phyloP scores from a whole-genome alignment of 2,329 filamentous ascomycete genomes.

The Phoma herbarum region DNA sequence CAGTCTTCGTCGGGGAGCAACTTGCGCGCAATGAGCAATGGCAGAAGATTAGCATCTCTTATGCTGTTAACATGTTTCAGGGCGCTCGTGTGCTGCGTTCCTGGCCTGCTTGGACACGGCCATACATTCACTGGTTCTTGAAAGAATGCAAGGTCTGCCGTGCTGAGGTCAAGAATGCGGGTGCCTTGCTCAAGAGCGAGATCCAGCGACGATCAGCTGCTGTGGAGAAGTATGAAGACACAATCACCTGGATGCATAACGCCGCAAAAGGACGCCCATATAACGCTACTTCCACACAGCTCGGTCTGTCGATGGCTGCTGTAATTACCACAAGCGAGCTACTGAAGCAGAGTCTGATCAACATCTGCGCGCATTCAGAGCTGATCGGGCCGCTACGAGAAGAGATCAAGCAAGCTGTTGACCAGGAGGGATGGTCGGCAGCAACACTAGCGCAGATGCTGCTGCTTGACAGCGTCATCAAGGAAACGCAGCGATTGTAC shows the following conservation, averaged over 20 bases:
- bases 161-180: neutral
- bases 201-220: neutral
- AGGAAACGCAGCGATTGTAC: neutral
- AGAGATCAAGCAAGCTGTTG: neutral
- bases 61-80: constrained; percentile 4
- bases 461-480: neutral
- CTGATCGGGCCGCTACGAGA: neutral
- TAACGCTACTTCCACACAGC: neutral
- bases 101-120: neutral
- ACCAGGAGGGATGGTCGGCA: neutral
- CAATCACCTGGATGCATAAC: neutral
- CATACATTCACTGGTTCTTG: neutral
- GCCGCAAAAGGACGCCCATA: constrained; percentile 1
- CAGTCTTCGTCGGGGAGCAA: neutral
- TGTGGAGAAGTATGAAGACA: neutral
- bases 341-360: neutral
- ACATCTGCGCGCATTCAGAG: neutral
- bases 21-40: constrained; percentile 1
- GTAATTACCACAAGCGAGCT: neutral
- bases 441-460: neutral
- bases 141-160: neutral
- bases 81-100: neutral
- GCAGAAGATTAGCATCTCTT: neutral
- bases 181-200: neutral
- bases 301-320: constrained; percentile 1